A percentile compares a stretch with the other conserved stretches of the same genome.
These are phyloP conservation scores for Saccharomyces hybrid DNA, from an alignment of 1,139 yeast species.

Conservation along the genomic window DNA sequence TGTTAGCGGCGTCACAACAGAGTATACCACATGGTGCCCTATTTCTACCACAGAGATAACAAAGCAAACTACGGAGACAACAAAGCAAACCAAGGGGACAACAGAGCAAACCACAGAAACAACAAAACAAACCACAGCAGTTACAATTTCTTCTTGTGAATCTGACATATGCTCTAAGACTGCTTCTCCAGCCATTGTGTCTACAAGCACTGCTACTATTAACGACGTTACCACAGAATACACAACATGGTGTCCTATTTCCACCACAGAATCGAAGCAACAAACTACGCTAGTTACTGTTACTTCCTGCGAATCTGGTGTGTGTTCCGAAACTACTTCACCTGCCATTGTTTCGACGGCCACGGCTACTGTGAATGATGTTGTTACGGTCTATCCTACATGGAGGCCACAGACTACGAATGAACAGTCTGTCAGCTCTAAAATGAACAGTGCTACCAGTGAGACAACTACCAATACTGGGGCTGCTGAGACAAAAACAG, in stretches of 20 bases:
- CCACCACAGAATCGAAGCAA: neutral
- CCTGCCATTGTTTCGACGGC: constrained; percentile 9
- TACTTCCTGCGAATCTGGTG: constrained; percentile 36
- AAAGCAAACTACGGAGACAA: constrained; percentile 13
- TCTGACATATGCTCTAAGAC: neutral
- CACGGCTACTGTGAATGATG: constrained; percentile 15
- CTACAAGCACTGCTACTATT: neutral
- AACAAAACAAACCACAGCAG: neutral
- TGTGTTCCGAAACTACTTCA: constrained; percentile 19
- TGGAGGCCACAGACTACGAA: constrained; percentile 24
- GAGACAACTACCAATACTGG: neutral
- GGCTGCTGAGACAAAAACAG: neutral
- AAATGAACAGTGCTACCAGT: neutral
- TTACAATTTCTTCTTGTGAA: neutral
- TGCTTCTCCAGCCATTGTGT: neutral
- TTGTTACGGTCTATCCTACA: constrained; percentile 25
- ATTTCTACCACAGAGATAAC: neutral
- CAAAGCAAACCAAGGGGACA: neutral
- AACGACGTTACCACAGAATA: neutral
- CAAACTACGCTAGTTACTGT: constrained; percentile 38
- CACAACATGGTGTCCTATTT: neutral
- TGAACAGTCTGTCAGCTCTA: constrained; percentile 1
- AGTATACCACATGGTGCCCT: neutral
- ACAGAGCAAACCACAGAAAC: neutral
- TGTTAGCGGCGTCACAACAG: neutral